phyloP scores from a whole-genome alignment of 176 grass and related monocot species.

The Musa beccarii region DNA sequence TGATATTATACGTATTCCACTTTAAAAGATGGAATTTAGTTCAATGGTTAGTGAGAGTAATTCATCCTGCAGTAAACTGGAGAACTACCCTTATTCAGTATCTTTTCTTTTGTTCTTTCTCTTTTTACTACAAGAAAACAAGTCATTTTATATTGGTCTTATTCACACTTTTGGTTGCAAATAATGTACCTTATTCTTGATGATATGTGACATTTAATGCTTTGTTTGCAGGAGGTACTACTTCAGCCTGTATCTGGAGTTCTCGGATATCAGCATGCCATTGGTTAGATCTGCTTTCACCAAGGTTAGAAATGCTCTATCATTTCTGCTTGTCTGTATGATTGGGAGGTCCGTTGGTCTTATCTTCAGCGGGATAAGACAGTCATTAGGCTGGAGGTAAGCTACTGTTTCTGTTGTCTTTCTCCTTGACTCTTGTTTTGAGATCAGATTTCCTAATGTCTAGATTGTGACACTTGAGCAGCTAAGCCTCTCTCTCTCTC shows the following conservation, averaged over 20 bases:
- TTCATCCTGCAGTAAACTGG: background rate
- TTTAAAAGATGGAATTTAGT: background rate
- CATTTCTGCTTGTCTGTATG: constrained; percentile 84
- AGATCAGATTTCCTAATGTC: background rate
- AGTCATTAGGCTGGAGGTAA: constrained; percentile 79
- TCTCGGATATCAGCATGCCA: constrained; percentile 75
- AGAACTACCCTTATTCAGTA: background rate
- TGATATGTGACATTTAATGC: background rate
- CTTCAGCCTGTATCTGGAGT: constrained; percentile 79
- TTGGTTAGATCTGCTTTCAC: constrained; percentile 42
- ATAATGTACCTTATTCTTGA: constrained; percentile 1
- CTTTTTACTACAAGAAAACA: no score
- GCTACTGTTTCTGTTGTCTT: background rate
- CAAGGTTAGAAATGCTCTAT: constrained; percentile 60
- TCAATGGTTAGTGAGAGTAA: no score
- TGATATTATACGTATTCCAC: background rate
- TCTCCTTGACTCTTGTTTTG: background rate
- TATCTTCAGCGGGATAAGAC: constrained; percentile 82
- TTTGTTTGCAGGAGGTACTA: constrained; percentile 76
- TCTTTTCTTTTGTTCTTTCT: background rate
- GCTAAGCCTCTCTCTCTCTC: background rate
- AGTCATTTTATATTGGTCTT: background rate
- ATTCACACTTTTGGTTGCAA: background rate
- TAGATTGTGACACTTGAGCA: background rate
- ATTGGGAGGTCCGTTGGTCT: constrained; percentile 91